Evolutionary conservation across 805 yeast species (phyloP).

Genomic region (Cyberlindnera samutprakarnensis): DNA sequence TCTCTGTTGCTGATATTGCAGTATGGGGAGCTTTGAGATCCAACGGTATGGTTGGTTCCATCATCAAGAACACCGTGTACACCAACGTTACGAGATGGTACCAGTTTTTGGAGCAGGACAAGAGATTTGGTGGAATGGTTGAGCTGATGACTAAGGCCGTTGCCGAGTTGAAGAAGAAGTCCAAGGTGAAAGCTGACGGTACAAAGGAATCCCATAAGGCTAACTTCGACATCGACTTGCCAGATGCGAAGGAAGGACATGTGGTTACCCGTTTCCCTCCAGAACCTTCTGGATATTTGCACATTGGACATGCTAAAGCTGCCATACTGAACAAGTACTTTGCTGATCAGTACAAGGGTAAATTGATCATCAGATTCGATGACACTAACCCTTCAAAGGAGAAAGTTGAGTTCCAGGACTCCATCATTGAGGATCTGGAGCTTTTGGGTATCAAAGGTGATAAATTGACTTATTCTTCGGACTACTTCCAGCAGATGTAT

Average conservation of each 20-base stretch:
- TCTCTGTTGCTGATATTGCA: conserved; percentile 74
- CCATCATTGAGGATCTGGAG: conserved; percentile 87
- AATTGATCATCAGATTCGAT: conserved; percentile 92
- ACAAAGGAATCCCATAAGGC: conserved; percentile 87
- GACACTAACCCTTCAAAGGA: conserved; percentile 98
- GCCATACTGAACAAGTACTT: conserved; percentile 95
- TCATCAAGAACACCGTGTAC: conserved; percentile 77
- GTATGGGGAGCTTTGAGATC: conserved; percentile 93
- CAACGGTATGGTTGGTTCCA: conserved; percentile 87
- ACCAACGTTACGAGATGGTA: conserved; percentile 93
- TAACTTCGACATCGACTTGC: conserved; percentile 86
- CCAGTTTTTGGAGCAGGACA: conserved; percentile 60
- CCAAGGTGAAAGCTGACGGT: conserved; percentile 38
- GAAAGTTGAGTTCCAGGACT: conserved; percentile 87
- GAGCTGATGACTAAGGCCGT: conserved; percentile 62
- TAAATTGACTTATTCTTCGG: conserved; percentile 79
- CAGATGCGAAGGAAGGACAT: conserved; percentile 86
- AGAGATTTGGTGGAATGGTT: conserved; percentile 61
- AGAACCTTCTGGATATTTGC: conserved; percentile 98
- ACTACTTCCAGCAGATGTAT: conserved; percentile 89
- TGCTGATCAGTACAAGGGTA: conserved; percentile 94
- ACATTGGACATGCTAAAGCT: conserved; percentile 98
- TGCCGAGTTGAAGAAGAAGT: conserved; percentile 63
- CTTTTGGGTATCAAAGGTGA: conserved; percentile 93
- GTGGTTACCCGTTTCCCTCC: conserved; percentile 99